Conservation (phyloP, 768 basidiomycete species). For the Tulasnella sp. region DNA sequence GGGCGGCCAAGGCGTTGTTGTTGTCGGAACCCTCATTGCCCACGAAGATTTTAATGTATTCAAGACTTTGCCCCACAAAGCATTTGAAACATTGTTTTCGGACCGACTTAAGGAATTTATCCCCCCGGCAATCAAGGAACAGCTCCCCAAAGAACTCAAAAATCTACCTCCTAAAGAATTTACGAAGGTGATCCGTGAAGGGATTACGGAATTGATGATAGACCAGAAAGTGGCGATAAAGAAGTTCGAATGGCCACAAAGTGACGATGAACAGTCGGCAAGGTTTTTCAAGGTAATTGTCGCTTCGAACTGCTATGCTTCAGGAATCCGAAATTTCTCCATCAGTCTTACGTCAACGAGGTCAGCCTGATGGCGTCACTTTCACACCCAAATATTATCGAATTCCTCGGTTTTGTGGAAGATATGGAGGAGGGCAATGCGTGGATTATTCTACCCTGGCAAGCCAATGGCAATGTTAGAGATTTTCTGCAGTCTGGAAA, state of each 20-base stretch:
- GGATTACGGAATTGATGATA: no score
- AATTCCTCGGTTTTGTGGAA: not conserved
- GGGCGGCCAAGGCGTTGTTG: not conserved
- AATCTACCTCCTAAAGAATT: no score
- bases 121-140: no score
- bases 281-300: not conserved
- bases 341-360: not conserved
- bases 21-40: not conserved
- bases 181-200: no score
- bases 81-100: no score
- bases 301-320: not conserved
- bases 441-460: not conserved
- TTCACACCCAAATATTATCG: not conserved
- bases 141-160: no score
- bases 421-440: not conserved
- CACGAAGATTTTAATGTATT: no score
- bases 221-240: not conserved
- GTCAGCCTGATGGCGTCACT: not conserved
- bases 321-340: not conserved
- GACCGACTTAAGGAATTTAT: no score
- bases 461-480: not conserved
- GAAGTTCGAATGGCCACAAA: not conserved
- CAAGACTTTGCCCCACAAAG: no score
- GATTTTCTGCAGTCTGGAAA: not conserved
- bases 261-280: not conserved